Base-by-base conservation (phyloP, 805 yeast genomes). In the Metschnikowia peoriensis region DNA sequence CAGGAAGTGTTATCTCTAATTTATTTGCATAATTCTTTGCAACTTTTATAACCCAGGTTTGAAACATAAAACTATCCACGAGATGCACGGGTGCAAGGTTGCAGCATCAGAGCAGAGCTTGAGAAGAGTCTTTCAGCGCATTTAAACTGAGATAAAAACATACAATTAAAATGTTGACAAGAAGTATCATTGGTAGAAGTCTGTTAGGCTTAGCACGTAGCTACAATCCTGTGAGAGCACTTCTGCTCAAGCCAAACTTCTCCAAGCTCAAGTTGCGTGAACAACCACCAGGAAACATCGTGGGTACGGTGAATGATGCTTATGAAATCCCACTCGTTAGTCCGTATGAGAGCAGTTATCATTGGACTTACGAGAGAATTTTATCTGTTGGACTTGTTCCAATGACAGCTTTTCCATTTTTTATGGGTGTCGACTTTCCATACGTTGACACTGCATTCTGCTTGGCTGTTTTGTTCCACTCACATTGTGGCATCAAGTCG, bases 221-320 rank as follows among this genome's bases (percentile, higher is more conserved):
- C n/a, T 16, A 32, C n/a, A 43, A 10, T 1, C 49, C 56, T 0
- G 28, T 41, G 16, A 45, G 67, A 40, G 16, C 46, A 11, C 55
- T 65, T 32, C 62, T 63, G 52, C 58, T 66, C 47, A 71, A 66
- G 49, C 79, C 79, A 69, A 79, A 68, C 72, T 81, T 69, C 60
- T 82, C 71, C 42, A 71, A 67, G 51, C 69, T 65, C 47, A 84
- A 83, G 59, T 75, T 79, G 44, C 81, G 83, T 54, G 85, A 86
- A 52, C 96, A 89, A 71, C 93, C 96, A 37, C 89, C 97, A 42
- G 98, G 97, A 38, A 79, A 87, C 67, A 85, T 93, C 52, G 85
- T 85, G 44, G 98, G 97, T n/a, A 84, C 92, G 7, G 96, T 92
- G 46, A 94, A 93, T 70, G 98, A 94, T 56, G 91, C 98, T 14